Evolutionary conservation across 1,284 basidiomycete species (phyloP).

Genomic region (Moesziomyces globuligerus): DNA sequence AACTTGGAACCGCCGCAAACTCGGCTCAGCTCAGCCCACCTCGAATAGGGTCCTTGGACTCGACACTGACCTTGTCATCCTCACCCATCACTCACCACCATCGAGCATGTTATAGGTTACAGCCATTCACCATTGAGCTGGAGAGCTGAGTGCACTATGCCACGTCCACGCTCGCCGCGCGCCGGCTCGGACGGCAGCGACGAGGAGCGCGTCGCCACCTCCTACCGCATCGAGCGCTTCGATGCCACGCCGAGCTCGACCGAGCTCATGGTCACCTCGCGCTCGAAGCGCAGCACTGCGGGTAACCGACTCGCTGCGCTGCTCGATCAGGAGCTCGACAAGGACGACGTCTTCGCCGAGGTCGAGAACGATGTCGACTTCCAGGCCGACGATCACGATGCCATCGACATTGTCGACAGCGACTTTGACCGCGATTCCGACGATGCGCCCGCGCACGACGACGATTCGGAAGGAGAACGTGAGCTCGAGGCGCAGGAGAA

Average conservation of each 20-base stretch:
- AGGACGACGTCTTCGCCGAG: constrained; percentile 61
- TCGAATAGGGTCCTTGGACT: constrained; percentile 1
- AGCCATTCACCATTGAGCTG: neutral
- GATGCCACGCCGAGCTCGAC: neutral
- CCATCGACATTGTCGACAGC: constrained; percentile 63
- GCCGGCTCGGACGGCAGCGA: neutral
- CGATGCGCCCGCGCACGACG: constrained; percentile 27
- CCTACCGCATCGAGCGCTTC: constrained; percentile 38
- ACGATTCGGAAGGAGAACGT: constrained; percentile 46
- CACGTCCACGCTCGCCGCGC: constrained; percentile 1
- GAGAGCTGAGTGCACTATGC: constrained; percentile 1
- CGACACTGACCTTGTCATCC: neutral
- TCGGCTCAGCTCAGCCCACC: neutral
- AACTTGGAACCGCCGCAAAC: constrained; percentile 2
- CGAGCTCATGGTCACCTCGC: constrained; percentile 40
- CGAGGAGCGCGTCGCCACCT: constrained; percentile 1
- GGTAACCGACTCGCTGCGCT: constrained; percentile 60
- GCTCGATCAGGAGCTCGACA: constrained; percentile 60
- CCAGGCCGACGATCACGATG: constrained; percentile 51
- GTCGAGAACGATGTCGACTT: constrained; percentile 62
- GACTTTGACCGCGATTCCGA: constrained; percentile 61
- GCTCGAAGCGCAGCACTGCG: constrained; percentile 49
- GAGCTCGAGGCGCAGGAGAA: constrained; percentile 54
- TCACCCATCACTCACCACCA: too few relatives aligned
- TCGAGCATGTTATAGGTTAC: too few relatives aligned